Evolutionary conservation across 2,329 filamentous ascomycete genomes (phyloP).

Genomic region (Mycosphaerella sp.): DNA sequence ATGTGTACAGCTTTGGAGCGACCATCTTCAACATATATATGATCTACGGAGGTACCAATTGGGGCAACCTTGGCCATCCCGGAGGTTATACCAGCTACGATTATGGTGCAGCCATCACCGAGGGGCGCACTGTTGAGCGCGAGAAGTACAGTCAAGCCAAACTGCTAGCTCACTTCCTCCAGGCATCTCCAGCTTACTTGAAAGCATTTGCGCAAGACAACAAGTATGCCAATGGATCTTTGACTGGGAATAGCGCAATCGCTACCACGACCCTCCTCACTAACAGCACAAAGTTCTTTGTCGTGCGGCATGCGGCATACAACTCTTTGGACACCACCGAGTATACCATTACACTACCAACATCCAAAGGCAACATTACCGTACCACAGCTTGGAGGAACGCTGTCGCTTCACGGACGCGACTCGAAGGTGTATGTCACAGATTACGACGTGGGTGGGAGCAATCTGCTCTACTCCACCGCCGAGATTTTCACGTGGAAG

Average conservation of each 20-base stretch:
- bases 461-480: constrained; percentile 60
- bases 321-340: constrained; percentile 50
- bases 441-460: constrained; percentile 59
- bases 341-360: constrained; percentile 60
- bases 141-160: constrained; percentile 79
- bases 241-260: constrained; percentile 48
- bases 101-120: constrained; percentile 59
- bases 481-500: constrained; percentile 65
- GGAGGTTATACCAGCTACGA: constrained; percentile 55
- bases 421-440: constrained; percentile 61
- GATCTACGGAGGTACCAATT: constrained; percentile 75
- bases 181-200: constrained; percentile 64
- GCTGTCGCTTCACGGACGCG: constrained; percentile 55
- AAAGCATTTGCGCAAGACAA: constrained; percentile 51
- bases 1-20: constrained; percentile 42
- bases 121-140: constrained; percentile 60
- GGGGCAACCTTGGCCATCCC: constrained; percentile 70
- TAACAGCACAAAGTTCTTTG: constrained; percentile 55
- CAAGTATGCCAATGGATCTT: constrained; percentile 44
- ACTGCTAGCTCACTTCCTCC: constrained; percentile 67
- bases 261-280: constrained; percentile 57
- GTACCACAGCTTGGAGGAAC: constrained; percentile 55
- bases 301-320: constrained; percentile 59
- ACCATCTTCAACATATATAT: constrained; percentile 70
- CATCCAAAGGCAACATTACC: constrained; percentile 51